Percentiles rank a stretch among this genome's conserved stretches.
phyloP scores from a whole-genome alignment of 108 stramenopile genomes.

The Chaetoceros tenuissimus region DNA sequence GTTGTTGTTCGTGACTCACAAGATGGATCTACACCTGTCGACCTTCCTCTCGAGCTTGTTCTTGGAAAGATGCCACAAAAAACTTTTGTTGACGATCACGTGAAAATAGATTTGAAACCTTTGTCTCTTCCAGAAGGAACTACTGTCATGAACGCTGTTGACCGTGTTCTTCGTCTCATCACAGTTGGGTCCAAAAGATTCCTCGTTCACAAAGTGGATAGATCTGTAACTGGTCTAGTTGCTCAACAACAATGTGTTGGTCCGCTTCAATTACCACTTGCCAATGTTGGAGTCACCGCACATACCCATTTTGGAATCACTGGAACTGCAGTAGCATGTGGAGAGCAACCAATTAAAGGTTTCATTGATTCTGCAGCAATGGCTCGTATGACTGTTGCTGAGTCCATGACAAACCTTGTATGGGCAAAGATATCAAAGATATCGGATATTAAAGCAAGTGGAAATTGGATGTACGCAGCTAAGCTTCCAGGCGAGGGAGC shows the following conservation, averaged over 20 bases:
- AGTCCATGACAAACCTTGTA: constrained; percentile 97
- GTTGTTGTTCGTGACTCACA: constrained; percentile 89
- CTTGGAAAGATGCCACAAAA: constrained; percentile 98
- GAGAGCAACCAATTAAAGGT: constrained; percentile 98
- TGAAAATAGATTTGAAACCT: constrained; percentile 43
- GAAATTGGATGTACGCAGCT: constrained; percentile 99
- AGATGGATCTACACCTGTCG: constrained; percentile 89
- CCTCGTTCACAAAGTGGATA: constrained; percentile 98
- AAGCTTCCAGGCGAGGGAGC: constrained; percentile 97
- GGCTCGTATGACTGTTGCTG: constrained; percentile 96
- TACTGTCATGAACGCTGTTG: constrained; percentile 60
- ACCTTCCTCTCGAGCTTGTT: constrained; percentile 93
- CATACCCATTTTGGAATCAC: constrained; percentile 90
- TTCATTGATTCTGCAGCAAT: constrained; percentile 88
- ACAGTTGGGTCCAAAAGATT: constrained; percentile 98
- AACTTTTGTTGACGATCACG: constrained; percentile 80
- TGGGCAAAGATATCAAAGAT: constrained; percentile 92
- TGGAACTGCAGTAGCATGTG: constrained; percentile 94
- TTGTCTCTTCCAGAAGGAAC: constrained; percentile 60
- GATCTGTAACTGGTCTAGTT: constrained; percentile 96
- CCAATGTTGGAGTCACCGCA: constrained; percentile 93
- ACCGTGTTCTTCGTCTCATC: constrained; percentile 89
- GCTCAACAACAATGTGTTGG: constrained; percentile 99
- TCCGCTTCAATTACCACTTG: constrained; percentile 93
- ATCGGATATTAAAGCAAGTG: constrained; percentile 92